phyloP scores from a whole-genome alignment of 2,329 filamentous ascomycete species.

The Monilinia laxa region DNA sequence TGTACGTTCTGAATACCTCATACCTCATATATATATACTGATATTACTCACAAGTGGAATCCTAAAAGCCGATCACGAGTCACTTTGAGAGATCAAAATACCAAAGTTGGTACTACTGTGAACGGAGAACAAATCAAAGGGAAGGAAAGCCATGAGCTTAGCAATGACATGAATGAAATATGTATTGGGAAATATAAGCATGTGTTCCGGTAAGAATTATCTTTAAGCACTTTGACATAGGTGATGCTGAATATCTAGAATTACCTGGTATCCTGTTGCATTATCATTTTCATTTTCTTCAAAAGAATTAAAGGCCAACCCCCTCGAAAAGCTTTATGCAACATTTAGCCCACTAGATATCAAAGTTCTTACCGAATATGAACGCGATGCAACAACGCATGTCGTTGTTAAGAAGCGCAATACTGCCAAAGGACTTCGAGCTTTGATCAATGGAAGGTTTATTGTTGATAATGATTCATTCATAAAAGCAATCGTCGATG shows the following conservation, averaged over 20 bases:
- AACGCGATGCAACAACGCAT: conserved; percentile 73
- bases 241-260: conserved; percentile 46
- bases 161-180: conserved; percentile 60
- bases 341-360: conserved; percentile 83
- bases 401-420: conserved; percentile 88
- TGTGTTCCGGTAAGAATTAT: conserved; percentile 53
- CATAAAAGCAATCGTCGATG: conserved; percentile 66
- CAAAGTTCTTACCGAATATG: conserved; percentile 75
- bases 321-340: conserved; percentile 59
- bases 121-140: conserved; percentile 71
- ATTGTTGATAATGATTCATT: conserved; percentile 70
- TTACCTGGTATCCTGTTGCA: conserved; percentile 78
- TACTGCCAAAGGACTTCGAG: conserved; percentile 81
- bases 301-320: conserved; percentile 67
- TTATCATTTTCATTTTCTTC: conserved; percentile 76
- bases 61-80: conserved; percentile 58
- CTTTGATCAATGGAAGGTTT: conserved; percentile 74
- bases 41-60: conserved; percentile 27
- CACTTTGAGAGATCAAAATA: conserved; percentile 74
- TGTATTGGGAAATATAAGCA: conserved; percentile 69
- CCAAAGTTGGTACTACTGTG: conserved; percentile 78
- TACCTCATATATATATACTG: neutral
- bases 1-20: conserved; percentile 46
- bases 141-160: conserved; percentile 53
- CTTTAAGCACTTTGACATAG: conserved; percentile 19